A percentile compares a stretch with the other conserved stretches of the same genome.
Evolutionary conservation across 495 filamentous ascomycete species (phyloP).

Genomic region (Podospora tetraspora): DNA sequence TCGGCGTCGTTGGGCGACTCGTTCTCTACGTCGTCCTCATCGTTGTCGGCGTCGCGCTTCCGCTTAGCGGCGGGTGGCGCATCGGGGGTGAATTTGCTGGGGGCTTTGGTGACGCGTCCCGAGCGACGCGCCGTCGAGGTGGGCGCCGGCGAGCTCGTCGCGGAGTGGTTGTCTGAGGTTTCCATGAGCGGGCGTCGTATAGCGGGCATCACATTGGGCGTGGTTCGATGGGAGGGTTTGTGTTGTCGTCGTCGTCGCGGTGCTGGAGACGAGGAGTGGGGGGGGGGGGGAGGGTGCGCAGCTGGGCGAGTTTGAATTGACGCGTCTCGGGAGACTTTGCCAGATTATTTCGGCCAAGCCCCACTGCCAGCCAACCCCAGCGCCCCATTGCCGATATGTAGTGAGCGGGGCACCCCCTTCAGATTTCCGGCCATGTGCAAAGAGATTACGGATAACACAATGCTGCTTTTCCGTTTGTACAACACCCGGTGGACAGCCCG

Average conservation of each 20-base stretch:
- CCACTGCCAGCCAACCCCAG: constrained; percentile 1
- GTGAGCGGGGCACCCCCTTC: constrained; percentile 8
- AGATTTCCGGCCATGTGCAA: background rate
- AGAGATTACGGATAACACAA: background rate
- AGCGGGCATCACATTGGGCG: constrained; percentile 32
- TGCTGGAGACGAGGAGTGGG: background rate
- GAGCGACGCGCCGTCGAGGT: constrained; percentile 58
- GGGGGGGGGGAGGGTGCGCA: constrained; percentile 2
- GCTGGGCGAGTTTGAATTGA: constrained; percentile 27
- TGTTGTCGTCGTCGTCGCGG: constrained; percentile 2
- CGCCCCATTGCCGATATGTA: constrained; percentile 16
- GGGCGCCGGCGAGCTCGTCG: constrained; percentile 48
- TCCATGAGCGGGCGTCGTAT: constrained; percentile 42
- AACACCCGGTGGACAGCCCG: no score
- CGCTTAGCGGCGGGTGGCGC: constrained; percentile 44
- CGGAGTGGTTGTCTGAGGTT: constrained; percentile 49
- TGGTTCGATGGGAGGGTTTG: constrained; percentile 10
- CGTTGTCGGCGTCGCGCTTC: constrained; percentile 49
- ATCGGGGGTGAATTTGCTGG: constrained; percentile 57
- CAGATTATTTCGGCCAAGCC: constrained; percentile 32
- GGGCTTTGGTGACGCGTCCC: constrained; percentile 71
- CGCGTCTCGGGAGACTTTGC: constrained; percentile 28
- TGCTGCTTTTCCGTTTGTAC: background rate
- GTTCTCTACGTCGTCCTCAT: constrained; percentile 46
- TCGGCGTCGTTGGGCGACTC: constrained; percentile 48